These are phyloP conservation scores for Aspergillus carbonarius DNA, from an alignment of 2,329 filamentous ascomycete species.

Conservation along the genomic window DNA sequence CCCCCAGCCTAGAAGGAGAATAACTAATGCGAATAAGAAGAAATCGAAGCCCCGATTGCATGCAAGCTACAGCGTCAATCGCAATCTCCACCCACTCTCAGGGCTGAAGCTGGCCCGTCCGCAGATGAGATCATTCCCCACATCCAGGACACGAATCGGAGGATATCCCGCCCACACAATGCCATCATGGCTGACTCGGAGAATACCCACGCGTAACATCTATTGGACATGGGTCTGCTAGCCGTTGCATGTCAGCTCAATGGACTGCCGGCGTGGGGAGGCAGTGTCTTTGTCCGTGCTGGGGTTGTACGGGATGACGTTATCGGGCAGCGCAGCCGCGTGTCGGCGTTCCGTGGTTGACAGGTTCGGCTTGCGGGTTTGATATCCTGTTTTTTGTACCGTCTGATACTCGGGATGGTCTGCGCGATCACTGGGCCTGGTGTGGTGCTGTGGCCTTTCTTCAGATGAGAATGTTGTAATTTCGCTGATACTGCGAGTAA, in stretches of 20 bases:
- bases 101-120: neutral
- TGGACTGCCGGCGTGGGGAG: neutral
- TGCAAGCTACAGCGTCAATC: neutral
- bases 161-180: neutral
- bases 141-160: neutral
- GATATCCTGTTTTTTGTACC: neutral
- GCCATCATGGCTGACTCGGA: neutral
- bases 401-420: neutral
- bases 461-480: neutral
- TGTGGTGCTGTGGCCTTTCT: neutral
- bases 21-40: too few species aligned
- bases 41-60: too few species aligned
- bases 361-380: neutral
- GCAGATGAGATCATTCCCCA: neutral
- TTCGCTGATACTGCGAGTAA: neutral
- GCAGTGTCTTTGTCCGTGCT: neutral
- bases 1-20: too few species aligned
- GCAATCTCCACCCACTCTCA: neutral
- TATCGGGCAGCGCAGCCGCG: neutral
- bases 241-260: neutral
- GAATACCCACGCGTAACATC: neutral
- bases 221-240: neutral
- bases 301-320: neutral
- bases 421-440: neutral
- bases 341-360: neutral